A percentile compares a stretch with the other conserved stretches of the same genome.
These are phyloP conservation scores for Cystobasidiaceae sp. DNA, from an alignment of 1,284 basidiomycete genomes.

Conservation along the genomic window DNA sequence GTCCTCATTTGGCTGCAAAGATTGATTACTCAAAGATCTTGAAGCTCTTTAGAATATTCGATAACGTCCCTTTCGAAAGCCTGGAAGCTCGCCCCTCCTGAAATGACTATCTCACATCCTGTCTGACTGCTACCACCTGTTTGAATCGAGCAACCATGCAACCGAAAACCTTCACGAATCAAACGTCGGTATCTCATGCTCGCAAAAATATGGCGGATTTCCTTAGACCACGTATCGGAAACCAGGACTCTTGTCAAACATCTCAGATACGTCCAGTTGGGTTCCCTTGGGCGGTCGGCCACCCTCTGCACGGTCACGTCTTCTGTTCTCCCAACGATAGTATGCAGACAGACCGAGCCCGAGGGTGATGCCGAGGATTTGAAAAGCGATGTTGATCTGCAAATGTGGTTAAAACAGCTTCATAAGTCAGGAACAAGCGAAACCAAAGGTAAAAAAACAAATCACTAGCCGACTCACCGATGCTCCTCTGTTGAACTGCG, in stretches of 20 bases:
- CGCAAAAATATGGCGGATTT: too few species aligned
- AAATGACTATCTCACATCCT: too few species aligned
- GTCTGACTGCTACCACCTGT: too few species aligned
- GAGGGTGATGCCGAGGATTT: constrained; percentile 46
- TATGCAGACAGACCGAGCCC: constrained; percentile 46
- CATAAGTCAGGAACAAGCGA: not conserved
- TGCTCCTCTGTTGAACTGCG: constrained; percentile 48
- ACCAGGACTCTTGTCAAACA: not conserved
- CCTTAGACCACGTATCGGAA: not conserved
- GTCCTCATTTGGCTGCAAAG: too few species aligned
- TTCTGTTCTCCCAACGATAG: constrained; percentile 48
- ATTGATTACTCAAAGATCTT: too few species aligned
- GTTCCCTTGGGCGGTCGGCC: constrained; percentile 41
- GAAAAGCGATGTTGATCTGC: constrained; percentile 49
- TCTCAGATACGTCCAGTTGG: not conserved
- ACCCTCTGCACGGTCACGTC: constrained; percentile 48
- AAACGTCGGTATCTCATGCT: too few species aligned
- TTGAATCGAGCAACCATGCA: too few species aligned
- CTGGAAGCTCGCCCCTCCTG: too few species aligned
- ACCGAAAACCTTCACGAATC: too few species aligned
- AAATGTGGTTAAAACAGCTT: too few species aligned
- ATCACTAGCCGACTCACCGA: constrained; percentile 2
- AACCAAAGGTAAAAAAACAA: not conserved
- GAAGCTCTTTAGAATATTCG: too few species aligned
- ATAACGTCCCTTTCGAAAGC: too few species aligned